Percentiles rank a stretch among this genome's conserved stretches.
These are phyloP conservation scores for Macrolepiota dolichaula DNA, from an alignment of 768 basidiomycete genomes.

Conservation along the genomic window DNA sequence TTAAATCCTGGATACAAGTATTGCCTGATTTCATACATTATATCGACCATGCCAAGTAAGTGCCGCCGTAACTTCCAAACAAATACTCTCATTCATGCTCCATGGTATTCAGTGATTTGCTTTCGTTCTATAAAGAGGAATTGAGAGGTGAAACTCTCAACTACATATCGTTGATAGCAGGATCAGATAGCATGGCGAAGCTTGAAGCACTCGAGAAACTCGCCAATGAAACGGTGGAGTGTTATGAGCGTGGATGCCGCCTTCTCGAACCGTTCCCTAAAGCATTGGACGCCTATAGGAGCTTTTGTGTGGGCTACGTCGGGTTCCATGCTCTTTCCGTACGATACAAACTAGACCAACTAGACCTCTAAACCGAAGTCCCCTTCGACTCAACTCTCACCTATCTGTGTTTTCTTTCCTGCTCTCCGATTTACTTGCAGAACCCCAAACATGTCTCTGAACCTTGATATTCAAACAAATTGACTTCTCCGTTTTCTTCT, in stretches of 20 bases:
- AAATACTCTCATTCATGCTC: background rate
- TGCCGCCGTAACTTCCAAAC: background rate
- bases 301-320: background rate
- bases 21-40: constrained; percentile 7
- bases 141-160: constrained; percentile 28
- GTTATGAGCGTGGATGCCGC: constrained; percentile 12
- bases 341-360: no score
- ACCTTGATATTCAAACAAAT: no score
- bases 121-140: constrained; percentile 41
- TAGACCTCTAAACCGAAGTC: no score
- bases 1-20: background rate
- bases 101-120: constrained; percentile 26
- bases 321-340: no score
- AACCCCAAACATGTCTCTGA: no score
- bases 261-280: background rate
- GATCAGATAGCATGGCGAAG: constrained; percentile 20
- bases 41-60: constrained; percentile 8
- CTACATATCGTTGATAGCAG: constrained; percentile 28
- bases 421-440: no score
- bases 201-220: constrained; percentile 20
- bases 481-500: no score
- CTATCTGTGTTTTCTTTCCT: no score
- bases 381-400: no score
- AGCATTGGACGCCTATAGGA: background rate
- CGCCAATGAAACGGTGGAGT: constrained; percentile 19